Evolutionary conservation across 805 yeast species (phyloP), one percentile per base, ranked within the genome.

Genomic region (Ascoidea asiatica): DNA sequence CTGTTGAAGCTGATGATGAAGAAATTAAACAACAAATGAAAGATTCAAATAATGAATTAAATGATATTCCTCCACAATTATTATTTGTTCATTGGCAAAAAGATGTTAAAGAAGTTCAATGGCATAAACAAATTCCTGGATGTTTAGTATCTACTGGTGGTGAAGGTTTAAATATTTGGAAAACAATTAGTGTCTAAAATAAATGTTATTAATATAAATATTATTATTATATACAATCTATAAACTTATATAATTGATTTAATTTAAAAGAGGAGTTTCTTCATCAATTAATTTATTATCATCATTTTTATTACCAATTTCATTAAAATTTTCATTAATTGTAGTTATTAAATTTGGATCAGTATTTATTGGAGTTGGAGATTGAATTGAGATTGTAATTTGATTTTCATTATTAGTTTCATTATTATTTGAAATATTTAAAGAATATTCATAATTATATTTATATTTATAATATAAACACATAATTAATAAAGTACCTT

Each of bases 1-100:
- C 97, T 11, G 98, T 92, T 15, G 98, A 92, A 66, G 97, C 97
- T 3, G 98, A 89, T 62, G 97, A 92, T 59, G 97, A 90, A 59
- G 98, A 90, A 64, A 83, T 90, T 52, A 78, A 84, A 46, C 83
- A 81, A 57, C 97, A 90, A 65, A 75, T 77, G 54, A 73, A 77
- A 46, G 92, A 82, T 55, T n/a, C n/a, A n/a, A 74, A 79, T 38
- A 73, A 74, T 53, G 97, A 89, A 54, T 68, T 92, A 52, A 80
- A 79, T 52, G 94, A 83, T 55, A 85, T 90, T 50, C 98, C 98
- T 17, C 92, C 97, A 19, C 98, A 92, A 64, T 71, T 92, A 56
- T 68, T 92, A 60, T 92, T 92, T 66, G 95, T 90, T 40, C 98
- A 92, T 62, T 92, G 97, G 97, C 98, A 92, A 68, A 79, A 80